A percentile compares a stretch with the other conserved stretches of the same genome.
Conservation (phyloP, 306 rosid genomes). For the Cyamopsis tetragonoloba region DNA sequence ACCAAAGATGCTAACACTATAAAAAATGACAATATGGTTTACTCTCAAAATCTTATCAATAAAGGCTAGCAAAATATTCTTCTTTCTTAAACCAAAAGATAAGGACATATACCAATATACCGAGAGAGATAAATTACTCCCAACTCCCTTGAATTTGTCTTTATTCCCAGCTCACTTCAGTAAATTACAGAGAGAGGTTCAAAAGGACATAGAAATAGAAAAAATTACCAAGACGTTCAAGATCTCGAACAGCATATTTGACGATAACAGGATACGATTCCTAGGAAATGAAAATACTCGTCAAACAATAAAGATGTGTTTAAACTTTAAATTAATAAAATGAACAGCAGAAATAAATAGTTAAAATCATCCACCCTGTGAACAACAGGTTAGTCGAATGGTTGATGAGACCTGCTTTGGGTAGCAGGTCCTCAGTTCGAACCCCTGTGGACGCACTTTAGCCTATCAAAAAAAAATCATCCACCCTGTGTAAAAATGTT, state of each 20-base stretch:
- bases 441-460: too few relatives aligned
- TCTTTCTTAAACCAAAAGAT: not conserved
- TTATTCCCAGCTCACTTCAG: too few relatives aligned
- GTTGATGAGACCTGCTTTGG: too few relatives aligned
- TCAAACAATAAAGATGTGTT: constrained; percentile 17
- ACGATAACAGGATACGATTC: constrained; percentile 59
- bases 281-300: constrained; percentile 38
- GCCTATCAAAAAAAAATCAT: too few relatives aligned
- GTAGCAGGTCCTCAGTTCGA: too few relatives aligned
- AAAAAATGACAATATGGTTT: not conserved
- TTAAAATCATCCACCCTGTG: not conserved
- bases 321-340: constrained; percentile 26
- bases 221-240: constrained; percentile 61
- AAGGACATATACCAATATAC: not conserved
- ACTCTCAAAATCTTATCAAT: not conserved
- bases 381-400: too few relatives aligned
- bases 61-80: not conserved
- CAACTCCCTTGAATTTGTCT: not conserved
- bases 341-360: constrained; percentile 16
- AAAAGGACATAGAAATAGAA: constrained; percentile 9
- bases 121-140: not conserved
- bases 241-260: constrained; percentile 69
- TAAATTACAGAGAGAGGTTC: too few relatives aligned
- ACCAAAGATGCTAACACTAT: constrained; percentile 3
- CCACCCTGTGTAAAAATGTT: constrained; percentile 11